phyloP scores from a whole-genome alignment of 768 basidiomycete genomes.

The Cystofilobasidium macerans region DNA sequence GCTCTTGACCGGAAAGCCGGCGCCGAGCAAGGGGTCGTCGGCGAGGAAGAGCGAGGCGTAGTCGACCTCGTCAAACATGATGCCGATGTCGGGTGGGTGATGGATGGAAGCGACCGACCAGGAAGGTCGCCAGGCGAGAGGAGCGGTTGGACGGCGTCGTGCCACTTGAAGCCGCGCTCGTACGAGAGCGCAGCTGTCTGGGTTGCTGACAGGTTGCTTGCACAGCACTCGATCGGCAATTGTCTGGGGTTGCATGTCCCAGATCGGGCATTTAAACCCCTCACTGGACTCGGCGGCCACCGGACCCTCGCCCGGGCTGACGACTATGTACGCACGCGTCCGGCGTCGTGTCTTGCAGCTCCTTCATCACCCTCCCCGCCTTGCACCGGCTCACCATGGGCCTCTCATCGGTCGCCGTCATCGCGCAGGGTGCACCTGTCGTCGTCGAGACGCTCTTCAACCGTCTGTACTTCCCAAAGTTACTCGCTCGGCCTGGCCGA shows the following conservation, averaged over 20 bases:
- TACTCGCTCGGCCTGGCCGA: too few species aligned
- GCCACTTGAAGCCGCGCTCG: too few species aligned
- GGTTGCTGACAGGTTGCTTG: too few species aligned
- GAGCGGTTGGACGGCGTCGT: too few species aligned
- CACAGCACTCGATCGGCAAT: too few species aligned
- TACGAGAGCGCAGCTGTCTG: too few species aligned
- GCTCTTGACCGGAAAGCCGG: too few species aligned
- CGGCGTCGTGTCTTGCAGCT: background rate
- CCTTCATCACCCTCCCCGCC: background rate
- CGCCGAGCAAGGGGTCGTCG: background rate
- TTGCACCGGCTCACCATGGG: slow-evolving; percentile 4
- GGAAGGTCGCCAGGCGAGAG: background rate
- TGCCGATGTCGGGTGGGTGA: background rate
- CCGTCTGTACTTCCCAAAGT: background rate
- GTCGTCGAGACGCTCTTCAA: slow-evolving; percentile 20
- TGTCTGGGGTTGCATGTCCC: too few species aligned
- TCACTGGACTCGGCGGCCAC: too few species aligned
- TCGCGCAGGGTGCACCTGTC: slow-evolving; percentile 19
- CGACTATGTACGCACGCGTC: background rate
- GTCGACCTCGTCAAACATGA: background rate
- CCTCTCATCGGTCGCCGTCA: slow-evolving; percentile 11
- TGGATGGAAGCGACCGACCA: background rate
- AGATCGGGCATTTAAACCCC: too few species aligned
- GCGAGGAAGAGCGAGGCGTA: background rate
- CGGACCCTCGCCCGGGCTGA: too few species aligned